These are phyloP conservation scores for Antrodiella citrinella DNA, from an alignment of 768 basidiomycete genomes.

Conservation along the genomic window DNA sequence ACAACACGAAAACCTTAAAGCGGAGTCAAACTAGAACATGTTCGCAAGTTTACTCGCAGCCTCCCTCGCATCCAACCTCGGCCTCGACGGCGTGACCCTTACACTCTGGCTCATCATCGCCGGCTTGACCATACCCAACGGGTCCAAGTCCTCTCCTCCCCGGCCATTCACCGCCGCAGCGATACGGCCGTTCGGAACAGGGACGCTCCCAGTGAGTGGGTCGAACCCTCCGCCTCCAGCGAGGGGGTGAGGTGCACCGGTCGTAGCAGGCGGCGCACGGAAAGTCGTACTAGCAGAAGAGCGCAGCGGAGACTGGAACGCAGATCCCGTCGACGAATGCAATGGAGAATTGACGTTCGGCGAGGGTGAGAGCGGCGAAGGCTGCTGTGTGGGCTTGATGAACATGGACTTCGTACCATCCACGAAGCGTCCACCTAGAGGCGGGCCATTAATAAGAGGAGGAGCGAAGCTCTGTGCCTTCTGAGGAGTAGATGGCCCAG, in stretches of 20 bases:
- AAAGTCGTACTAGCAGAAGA: slow-evolving; percentile 5
- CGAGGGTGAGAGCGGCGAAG: slow-evolving; percentile 22
- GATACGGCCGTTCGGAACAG: background rate
- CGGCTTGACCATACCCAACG: slow-evolving; percentile 54
- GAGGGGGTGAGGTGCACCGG: slow-evolving; percentile 12
- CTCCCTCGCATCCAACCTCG: slow-evolving; percentile 74
- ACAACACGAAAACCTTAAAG: background rate
- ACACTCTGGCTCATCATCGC: slow-evolving; percentile 66
- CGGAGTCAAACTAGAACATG: slow-evolving; percentile 66
- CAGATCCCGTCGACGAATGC: slow-evolving; percentile 11
- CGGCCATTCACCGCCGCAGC: slow-evolving; percentile 7
- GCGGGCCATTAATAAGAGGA: slow-evolving; percentile 33
- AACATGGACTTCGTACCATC: slow-evolving; percentile 83
- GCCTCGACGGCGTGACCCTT: slow-evolving; percentile 61
- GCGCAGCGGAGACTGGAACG: slow-evolving; percentile 12
- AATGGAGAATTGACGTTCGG: slow-evolving; percentile 9
- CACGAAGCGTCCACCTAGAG: slow-evolving; percentile 55
- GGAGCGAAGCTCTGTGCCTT: slow-evolving; percentile 23
- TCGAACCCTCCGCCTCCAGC: slow-evolving; percentile 6
- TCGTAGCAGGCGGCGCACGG: background rate
- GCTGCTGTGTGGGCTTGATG: slow-evolving; percentile 34
- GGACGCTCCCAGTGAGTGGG: slow-evolving; percentile 6
- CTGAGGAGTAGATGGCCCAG: slow-evolving; percentile 45
- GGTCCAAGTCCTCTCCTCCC: slow-evolving; percentile 38
- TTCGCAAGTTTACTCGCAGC: slow-evolving; percentile 88